Base-by-base conservation (phyloP, 78 protist species). In the Acrasis kona region DNA sequence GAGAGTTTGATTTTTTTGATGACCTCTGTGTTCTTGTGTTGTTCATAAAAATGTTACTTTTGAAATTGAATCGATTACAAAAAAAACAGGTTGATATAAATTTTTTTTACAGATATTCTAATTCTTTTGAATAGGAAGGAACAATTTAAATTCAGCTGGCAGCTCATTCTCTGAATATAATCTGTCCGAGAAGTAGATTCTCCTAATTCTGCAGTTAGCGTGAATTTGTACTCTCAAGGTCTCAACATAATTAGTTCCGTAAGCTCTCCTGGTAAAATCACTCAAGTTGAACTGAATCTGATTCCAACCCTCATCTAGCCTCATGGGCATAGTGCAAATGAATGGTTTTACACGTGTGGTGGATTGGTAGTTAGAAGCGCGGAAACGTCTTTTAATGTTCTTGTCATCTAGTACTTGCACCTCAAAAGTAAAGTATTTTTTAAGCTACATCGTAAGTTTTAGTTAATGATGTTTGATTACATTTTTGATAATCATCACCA, bases 311-410 rank as follows among this genome's bases (percentile, higher is more conserved):
- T 85, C 97, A 69, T 94, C 98, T 9, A 96, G 83, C 10, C 91
- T 50, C 96, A 96, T 90, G 9, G 99, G 99, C 95, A 96, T 89
- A 10, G 97, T 94, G 82, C 98, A 94, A 37, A 96, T 92, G 82
- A 86, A 92, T 2, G 90, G 92, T 80, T 92, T 92, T 40, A 92
- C 96, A 5, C 93, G 79, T 10, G 97, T 91, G 5, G 84, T 88
- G 29, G 88, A 31, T 89, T 93, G 97, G 57, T 90, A 96, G 86
- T 94, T 96, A 8, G 92, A 84, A 10, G 98, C 97, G 0, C 99
- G 84, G 87, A 96, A 93, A 8, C 99, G 79, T 2, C 98, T 74
- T 19, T 84, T 40, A 8, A 86, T 81, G 66, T 80, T 79, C 83
- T 90, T 92, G 83, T 94, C 96, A 82, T 96, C 99, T n/a, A 92